phyloP scores from a whole-genome alignment of 306 rosid species.

The Inga oerstediana region DNA sequence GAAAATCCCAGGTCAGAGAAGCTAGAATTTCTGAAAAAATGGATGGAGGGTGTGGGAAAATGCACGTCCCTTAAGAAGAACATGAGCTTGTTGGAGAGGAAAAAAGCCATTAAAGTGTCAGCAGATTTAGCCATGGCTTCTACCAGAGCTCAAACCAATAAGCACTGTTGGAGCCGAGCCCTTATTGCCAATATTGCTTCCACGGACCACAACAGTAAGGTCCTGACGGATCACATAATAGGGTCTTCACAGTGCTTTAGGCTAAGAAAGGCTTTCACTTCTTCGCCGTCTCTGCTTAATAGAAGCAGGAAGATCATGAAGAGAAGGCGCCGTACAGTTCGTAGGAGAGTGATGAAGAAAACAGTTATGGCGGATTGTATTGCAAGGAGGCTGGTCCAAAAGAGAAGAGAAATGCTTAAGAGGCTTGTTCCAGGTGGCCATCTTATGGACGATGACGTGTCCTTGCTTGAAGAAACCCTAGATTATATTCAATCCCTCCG shows the following conservation, averaged over 20 bases:
- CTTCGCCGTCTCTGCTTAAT: background rate
- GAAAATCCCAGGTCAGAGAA: conserved; percentile 43
- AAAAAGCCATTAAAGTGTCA: conserved; percentile 67
- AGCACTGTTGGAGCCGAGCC: conserved; percentile 61
- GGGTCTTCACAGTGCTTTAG: conserved; percentile 28
- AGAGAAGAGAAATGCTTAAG: conserved; percentile 57
- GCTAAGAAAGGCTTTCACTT: conserved; percentile 15
- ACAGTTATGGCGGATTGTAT: background rate
- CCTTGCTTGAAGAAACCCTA: conserved; percentile 82
- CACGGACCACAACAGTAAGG: conserved; percentile 9
- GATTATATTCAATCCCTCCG: conserved; percentile 67
- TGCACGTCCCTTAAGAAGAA: conserved; percentile 47
- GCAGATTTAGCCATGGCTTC: conserved; percentile 89
- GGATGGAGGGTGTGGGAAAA: conserved; percentile 66
- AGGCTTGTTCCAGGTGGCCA: conserved; percentile 80
- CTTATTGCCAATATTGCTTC: conserved; percentile 50
- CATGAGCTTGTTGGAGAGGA: conserved; percentile 63
- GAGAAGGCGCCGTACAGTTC: conserved; percentile 40
- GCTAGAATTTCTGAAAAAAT: conserved; percentile 66
- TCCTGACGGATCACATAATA: conserved; percentile 27
- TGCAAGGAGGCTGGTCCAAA: conserved; percentile 20
- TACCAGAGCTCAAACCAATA: conserved; percentile 50
- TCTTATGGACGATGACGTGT: conserved; percentile 55
- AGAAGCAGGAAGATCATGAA: conserved; percentile 53
- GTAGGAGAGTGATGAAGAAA: background rate